Evolutionary conservation across 2,329 filamentous ascomycete genomes (phyloP).

Genomic region (Trichoderma sp.): DNA sequence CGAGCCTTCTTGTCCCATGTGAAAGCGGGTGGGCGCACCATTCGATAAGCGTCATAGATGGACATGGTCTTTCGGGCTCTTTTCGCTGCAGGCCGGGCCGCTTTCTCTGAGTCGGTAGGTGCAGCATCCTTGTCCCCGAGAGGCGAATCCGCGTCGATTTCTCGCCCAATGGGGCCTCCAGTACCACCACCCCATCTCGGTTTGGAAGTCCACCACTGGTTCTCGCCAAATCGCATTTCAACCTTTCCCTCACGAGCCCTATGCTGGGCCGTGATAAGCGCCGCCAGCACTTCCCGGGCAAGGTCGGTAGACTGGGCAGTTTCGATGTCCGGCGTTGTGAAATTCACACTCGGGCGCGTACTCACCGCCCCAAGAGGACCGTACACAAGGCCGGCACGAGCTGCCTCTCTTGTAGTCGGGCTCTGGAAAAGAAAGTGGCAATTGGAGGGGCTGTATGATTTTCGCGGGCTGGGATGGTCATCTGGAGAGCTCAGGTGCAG

Average conservation of each 20-base stretch:
- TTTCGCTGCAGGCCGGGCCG: conserved; percentile 39
- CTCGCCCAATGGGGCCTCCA: conserved; percentile 63
- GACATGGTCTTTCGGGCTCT: conserved; percentile 56
- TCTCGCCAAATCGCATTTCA: conserved; percentile 59
- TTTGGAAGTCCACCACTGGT: conserved; percentile 62
- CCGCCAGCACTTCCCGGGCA: conserved; percentile 60
- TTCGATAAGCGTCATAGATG: conserved; percentile 65
- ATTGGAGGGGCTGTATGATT: conserved; percentile 59
- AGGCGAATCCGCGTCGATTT: conserved; percentile 52
- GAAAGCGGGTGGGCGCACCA: conserved; percentile 57
- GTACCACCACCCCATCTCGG: conserved; percentile 64
- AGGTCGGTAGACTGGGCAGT: conserved; percentile 64
- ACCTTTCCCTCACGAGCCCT: conserved; percentile 58
- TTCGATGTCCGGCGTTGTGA: conserved; percentile 45
- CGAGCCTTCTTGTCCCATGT: conserved; percentile 63
- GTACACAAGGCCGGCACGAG: conserved; percentile 60
- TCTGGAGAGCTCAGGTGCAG: conserved; percentile 52
- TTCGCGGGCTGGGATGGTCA: conserved; percentile 36
- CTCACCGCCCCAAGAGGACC: conserved; percentile 64
- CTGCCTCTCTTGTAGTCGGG: conserved; percentile 60
- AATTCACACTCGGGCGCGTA: conserved; percentile 56
- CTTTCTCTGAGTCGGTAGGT: conserved; percentile 30
- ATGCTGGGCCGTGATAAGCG: conserved; percentile 64
- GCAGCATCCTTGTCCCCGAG: conserved; percentile 48
- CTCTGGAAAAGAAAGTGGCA: conserved; percentile 63